These are phyloP conservation scores for Penicillium macrosclerotiorum DNA, from an alignment of 495 filamentous ascomycete species.

Conservation along the genomic window DNA sequence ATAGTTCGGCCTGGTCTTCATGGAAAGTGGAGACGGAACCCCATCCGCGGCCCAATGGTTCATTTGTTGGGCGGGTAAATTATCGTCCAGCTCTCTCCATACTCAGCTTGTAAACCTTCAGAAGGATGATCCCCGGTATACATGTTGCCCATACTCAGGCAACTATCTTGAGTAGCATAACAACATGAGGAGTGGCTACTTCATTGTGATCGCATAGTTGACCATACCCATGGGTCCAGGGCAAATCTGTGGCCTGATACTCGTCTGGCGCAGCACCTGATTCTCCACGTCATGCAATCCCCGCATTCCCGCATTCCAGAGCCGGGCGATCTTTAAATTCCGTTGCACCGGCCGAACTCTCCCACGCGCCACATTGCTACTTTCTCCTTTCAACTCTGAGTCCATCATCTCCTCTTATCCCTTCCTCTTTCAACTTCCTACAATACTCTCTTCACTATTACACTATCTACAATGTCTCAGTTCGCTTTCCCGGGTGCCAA, in stretches of 20 bases:
- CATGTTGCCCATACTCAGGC: too few species aligned
- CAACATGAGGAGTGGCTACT: too few species aligned
- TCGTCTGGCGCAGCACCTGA: neutral
- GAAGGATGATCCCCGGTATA: too few species aligned
- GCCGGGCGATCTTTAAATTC: slow-evolving; percentile 14
- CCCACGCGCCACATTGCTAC: slow-evolving; percentile 11
- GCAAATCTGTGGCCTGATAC: slow-evolving; percentile 14
- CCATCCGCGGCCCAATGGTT: too few species aligned
- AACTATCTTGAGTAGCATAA: too few species aligned
- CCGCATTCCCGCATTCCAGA: slow-evolving; percentile 21
- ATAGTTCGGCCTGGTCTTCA: too few species aligned
- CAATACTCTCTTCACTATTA: neutral
- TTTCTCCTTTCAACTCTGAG: slow-evolving; percentile 1
- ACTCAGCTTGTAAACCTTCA: too few species aligned
- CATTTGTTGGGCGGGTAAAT: too few species aligned
- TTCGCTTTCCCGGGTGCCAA: slow-evolving; percentile 22
- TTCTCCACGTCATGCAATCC: slow-evolving; percentile 28
- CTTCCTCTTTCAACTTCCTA: neutral
- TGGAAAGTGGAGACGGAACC: too few species aligned
- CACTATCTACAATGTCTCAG: slow-evolving; percentile 19
- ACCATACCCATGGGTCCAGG: too few species aligned
- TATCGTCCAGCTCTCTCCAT: too few species aligned
- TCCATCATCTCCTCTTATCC: neutral
- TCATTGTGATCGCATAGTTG: neutral
- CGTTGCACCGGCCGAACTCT: slow-evolving; percentile 8